Evolutionary conservation across 352 stramenopile species (phyloP).

Genomic region (Phytophthora europaea): DNA sequence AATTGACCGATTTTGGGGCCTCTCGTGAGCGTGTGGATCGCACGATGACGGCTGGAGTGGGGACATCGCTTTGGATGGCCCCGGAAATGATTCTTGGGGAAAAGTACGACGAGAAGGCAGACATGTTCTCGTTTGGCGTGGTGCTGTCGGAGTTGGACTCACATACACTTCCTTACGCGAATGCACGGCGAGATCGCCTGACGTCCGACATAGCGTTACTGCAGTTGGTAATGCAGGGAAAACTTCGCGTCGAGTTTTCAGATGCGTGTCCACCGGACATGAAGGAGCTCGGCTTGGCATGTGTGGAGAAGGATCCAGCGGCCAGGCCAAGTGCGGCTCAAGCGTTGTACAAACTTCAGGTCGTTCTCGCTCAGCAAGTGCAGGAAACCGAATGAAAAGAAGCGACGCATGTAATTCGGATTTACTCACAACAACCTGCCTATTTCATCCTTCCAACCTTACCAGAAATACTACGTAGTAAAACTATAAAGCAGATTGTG

Average conservation of each 20-base stretch:
- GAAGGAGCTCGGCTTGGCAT: background rate
- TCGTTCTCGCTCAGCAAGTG: no score
- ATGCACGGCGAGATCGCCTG: no score
- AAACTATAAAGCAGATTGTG: no score
- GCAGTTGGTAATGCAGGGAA: background rate
- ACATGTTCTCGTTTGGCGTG: background rate
- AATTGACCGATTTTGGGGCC: background rate
- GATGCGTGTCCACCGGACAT: background rate
- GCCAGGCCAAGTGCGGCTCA: background rate
- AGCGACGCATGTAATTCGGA: no score
- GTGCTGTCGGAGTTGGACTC: background rate
- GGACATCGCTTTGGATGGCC: background rate
- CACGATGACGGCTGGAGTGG: background rate
- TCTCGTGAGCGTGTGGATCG: background rate
- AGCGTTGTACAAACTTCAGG: background rate
- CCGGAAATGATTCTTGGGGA: background rate
- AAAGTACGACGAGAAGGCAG: background rate
- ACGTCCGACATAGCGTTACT: background rate
- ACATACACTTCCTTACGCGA: no score
- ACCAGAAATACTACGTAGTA: no score
- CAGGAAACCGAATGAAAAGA: no score
- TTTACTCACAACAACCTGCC: no score
- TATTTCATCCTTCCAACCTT: no score
- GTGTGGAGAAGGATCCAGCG: background rate
- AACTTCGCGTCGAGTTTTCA: background rate